Base-by-base conservation (phyloP, 2,329 filamentous ascomycete genomes). In the Alternaria triticimaculans region DNA sequence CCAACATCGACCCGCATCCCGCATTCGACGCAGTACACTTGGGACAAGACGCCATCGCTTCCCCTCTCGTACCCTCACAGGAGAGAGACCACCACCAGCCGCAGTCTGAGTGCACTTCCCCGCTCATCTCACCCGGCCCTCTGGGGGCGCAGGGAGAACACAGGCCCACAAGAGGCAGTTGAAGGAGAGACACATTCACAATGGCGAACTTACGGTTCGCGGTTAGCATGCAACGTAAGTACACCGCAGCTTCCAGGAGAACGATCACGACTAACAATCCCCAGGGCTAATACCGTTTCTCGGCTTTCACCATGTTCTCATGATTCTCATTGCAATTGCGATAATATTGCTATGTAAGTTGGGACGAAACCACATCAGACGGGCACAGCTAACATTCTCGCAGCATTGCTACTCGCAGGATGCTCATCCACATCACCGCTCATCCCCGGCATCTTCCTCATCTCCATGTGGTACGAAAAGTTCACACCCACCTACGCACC, bases 391-490 rank as follows among this genome's bases (percentile, higher is more conserved):
- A 67, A 79, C 66, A 20, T 11, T 18, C 43, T 3, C 33, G 9
- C 75, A 97, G 94, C 96, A 73, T 88, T 99, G 68, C 84, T 99
- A 75, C 86, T 99, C 71, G 95, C 96, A 76, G 96, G 96, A 75
- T 99, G 96, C 82, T 98, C 96, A 5, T 98, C 95, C 10, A 97
- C 95, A 44, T 97, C 95, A 55, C 96, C 95, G 3, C 85, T 97
- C 59, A 97, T 99, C 73, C 96, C 96, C 25, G 90, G 90, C 78
- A 98, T 99, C 82, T 99, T 97, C 87, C 89, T 99, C 72, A 92
- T 99, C 70, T 97, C 94, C n/a, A 88, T 99, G 75, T 98, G 97
- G 88, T 99, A 97, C 84, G 85, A 97, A 79, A 86, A 88, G 66
- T 97, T 97, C 83, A 89, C 90, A 20, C 92, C 96, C 4, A 85